Base-by-base conservation (phyloP, 805 yeast species). In the Komagataella ulmi region DNA sequence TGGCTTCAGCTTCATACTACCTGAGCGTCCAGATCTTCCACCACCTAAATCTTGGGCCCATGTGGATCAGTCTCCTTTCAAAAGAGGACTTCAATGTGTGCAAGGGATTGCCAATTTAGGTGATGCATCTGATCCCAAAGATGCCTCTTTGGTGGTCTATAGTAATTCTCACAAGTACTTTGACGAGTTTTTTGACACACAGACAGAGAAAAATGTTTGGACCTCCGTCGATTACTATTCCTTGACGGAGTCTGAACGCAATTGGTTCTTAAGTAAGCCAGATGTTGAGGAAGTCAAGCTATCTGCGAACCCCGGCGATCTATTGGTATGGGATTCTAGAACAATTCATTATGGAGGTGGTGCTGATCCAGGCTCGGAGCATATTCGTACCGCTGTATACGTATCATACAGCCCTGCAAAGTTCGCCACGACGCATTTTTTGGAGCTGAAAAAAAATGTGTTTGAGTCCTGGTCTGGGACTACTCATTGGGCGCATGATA, bases 261-360 rank as follows among this genome's bases (percentile, higher is more conserved):
- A 61, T 24, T 24, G 62, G 24, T 30, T 30, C 40, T 12, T 30
- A 10, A 19, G 24, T 21, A 21, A 19, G 24, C 17, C 50, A 60
- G 49, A 64, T 66, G 66, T 64, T 65, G 62, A 65, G 48, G 58
- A 59, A 45, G 40, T 59, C 43, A 65, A 63, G 55, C 54, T 65
- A 3, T 54, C 59, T 14, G 64, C 60, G 43, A 65, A 64, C 51
- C 64, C 67, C 6, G 70, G 70, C 46, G 70, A 66, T 54, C 54
- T 65, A 51, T 63, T 66, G 44, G 40, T 66, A 4, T 66, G 70
- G 70, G 70, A 65, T 52, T 65, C 70, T 7, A 58, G 68, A 57
- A 57, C 61, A 10, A 49, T 57, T 24, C 70, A 65, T 53, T 65
- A 62, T 58, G 68, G 69, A 17, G 57, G 53, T 45, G 59, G 57